Base-by-base conservation (phyloP, 2,329 filamentous ascomycete genomes). In the Diaporthe nobilis region DNA sequence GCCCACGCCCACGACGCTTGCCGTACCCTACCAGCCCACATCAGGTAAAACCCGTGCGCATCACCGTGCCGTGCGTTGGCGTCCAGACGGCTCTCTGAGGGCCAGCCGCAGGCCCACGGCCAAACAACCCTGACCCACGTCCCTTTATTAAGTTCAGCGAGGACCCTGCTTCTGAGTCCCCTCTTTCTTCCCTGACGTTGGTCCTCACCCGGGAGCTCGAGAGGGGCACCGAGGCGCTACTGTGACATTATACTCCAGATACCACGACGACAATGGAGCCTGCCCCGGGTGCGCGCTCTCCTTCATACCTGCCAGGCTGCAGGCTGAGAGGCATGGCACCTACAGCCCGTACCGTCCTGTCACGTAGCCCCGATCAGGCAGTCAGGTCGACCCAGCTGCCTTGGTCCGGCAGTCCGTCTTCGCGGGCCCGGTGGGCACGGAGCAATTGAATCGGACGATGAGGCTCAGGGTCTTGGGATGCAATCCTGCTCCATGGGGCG, bases 111-210 rank as follows among this genome's bases (percentile, higher is more conserved):
- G 44, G 44, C 44, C 58, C 12, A 55, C 22, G 47, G 22, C 13
- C 34, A 63, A 53, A 58, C 61, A 73, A 75, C 75, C 75, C 70
- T 77, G 75, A 75, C 75, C 73, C 75, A 75, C 68, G 61, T 73
- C 55, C 34, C 44, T 55, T 37, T 55, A 42, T 73, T 67, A 73
- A 75, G 49, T 55, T 53, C 55, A 67, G 55, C 55, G 47, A 42
- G 44, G 57, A 73, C 70, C 72, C 58, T 70, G 53, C 44, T 61
- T 39, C 55, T 13, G 22, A 2, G 15, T 20, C 34, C 53, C 34
- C 39, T 44, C 49, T 22, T 57, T 53, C 44, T 55, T 70, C 49
- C 49, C 34, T 70, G 65, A n/a, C 65, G 65, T 68, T 68, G 65
- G 28, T 28, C 13, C 22, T n/a, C 47, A 31, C 15, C 31, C 65